These are phyloP conservation scores for Neofusicoccum parvum DNA, from an alignment of 2,329 filamentous ascomycete genomes.

Conservation along the genomic window DNA sequence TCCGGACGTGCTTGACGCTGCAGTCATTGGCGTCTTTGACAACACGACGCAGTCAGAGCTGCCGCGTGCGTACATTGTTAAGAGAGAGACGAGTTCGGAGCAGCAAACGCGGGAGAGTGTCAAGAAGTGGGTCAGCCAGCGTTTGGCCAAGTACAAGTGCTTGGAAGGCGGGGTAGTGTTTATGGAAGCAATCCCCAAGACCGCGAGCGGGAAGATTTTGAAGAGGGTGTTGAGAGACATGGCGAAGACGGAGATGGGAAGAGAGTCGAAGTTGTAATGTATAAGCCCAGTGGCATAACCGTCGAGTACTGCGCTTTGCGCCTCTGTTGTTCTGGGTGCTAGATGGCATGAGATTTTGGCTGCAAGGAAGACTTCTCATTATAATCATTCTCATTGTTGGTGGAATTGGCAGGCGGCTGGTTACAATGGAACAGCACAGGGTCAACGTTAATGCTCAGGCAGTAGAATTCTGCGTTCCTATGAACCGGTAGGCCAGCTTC, in stretches of 20 bases:
- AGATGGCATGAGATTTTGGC: too few species aligned
- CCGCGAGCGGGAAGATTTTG: slow-evolving; percentile 29
- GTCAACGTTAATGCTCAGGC: too few species aligned
- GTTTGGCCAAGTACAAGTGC: slow-evolving; percentile 51
- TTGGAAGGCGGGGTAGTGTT: slow-evolving; percentile 51
- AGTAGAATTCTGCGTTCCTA: too few species aligned
- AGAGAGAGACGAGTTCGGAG: slow-evolving; percentile 30
- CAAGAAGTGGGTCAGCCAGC: slow-evolving; percentile 41
- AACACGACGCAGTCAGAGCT: slow-evolving; percentile 40
- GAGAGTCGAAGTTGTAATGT: slow-evolving; percentile 31
- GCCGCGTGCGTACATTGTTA: slow-evolving; percentile 51
- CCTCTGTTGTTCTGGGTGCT: too few species aligned
- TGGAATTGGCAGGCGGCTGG: too few species aligned
- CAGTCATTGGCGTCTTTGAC: slow-evolving; percentile 37
- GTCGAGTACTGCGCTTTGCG: too few species aligned
- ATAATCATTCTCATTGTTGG: too few species aligned
- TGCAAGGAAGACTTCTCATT: too few species aligned
- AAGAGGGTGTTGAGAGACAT: slow-evolving; percentile 50
- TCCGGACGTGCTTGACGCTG: slow-evolving; percentile 33
- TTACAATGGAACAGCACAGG: too few species aligned
- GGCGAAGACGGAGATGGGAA: slow-evolving; percentile 45
- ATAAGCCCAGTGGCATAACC: too few species aligned
- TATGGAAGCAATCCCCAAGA: slow-evolving; percentile 39
- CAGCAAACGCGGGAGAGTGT: slow-evolving; percentile 42
- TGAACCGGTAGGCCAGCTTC: too few species aligned